A percentile compares a stretch with the other conserved stretches of the same genome.
Conservation (phyloP, 495 filamentous ascomycete species). For the Aspergillus affinis region DNA sequence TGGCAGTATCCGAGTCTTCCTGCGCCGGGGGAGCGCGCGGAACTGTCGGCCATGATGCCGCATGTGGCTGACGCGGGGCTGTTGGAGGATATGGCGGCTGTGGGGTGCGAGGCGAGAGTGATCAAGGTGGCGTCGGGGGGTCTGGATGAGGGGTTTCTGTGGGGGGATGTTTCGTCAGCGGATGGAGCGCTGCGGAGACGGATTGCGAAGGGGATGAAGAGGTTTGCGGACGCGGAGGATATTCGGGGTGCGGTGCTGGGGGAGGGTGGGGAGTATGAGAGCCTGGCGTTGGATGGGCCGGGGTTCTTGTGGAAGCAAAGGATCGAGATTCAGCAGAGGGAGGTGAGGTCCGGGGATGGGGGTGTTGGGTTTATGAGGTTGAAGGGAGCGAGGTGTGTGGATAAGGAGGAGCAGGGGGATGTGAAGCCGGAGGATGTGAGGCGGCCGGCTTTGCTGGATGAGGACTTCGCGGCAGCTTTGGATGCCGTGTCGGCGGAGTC, state of each 20-base stretch:
- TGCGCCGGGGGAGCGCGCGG: slow-evolving; percentile 23
- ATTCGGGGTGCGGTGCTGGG: slow-evolving; percentile 70
- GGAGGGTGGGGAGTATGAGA: slow-evolving; percentile 97
- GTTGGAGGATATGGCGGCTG: slow-evolving; percentile 75
- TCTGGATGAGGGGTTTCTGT: slow-evolving; percentile 76
- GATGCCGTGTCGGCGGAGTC: slow-evolving; percentile 19
- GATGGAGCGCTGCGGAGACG: slow-evolving; percentile 48
- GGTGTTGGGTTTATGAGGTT: slow-evolving; percentile 68
- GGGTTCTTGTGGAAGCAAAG: slow-evolving; percentile 63
- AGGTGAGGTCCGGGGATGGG: slow-evolving; percentile 62
- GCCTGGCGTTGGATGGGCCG: slow-evolving; percentile 81
- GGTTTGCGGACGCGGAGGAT: slow-evolving; percentile 61
- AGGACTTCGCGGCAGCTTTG: slow-evolving; percentile 34
- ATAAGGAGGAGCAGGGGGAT: slow-evolving; percentile 43
- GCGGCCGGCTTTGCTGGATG: slow-evolving; percentile 48
- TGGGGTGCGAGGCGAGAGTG: slow-evolving; percentile 77
- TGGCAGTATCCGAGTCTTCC: slow-evolving; percentile 88
- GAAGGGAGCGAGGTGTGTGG: slow-evolving; percentile 53
- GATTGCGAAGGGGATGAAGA: slow-evolving; percentile 61
- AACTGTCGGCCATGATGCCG: slow-evolving; percentile 15
- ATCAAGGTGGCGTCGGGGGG: slow-evolving; percentile 94
- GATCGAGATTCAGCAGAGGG: slow-evolving; percentile 62
- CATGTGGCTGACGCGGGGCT: slow-evolving; percentile 47
- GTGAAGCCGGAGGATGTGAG: slow-evolving; percentile 39
- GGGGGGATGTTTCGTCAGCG: slow-evolving; percentile 68